Evolutionary conservation across 345 rosid genomes (phyloP).

Genomic region (Salix suchowensis): DNA sequence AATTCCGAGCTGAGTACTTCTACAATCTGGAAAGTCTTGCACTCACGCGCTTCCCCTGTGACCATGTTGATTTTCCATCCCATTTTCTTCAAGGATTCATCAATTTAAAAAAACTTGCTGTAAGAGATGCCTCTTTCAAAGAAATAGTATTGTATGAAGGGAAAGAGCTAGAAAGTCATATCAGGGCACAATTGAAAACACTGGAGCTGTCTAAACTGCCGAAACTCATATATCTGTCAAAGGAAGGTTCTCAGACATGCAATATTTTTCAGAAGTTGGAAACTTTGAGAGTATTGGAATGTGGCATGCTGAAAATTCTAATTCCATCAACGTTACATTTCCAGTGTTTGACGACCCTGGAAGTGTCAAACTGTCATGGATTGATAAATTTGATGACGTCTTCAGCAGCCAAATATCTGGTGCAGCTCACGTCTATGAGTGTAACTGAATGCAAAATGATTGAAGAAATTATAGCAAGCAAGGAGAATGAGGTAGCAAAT

Average conservation of each 20-base stretch:
- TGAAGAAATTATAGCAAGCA: not conserved
- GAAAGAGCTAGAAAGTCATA: not conserved
- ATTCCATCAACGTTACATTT: not conserved
- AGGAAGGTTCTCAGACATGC: not conserved
- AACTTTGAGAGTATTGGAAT: not conserved
- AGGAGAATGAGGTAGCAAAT: not conserved
- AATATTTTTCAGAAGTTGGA: not conserved
- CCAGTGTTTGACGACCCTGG: not conserved
- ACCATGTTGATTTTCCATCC: not conserved
- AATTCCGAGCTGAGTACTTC: not conserved
- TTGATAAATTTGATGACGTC: not conserved
- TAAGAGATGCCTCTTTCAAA: not conserved
- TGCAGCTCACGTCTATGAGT: not conserved
- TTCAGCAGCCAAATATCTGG: not conserved
- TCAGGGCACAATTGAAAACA: not conserved
- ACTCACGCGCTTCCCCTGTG: not conserved
- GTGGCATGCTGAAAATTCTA: not conserved
- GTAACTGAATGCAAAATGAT: conserved; percentile 5
- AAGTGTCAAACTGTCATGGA: not conserved
- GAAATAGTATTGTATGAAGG: not conserved
- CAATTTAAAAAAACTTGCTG: not conserved
- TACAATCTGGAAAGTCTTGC: not conserved
- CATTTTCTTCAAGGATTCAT: not conserved
- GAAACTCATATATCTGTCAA: not conserved
- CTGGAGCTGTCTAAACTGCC: not conserved